Evolutionary conservation across 768 basidiomycete genomes (phyloP), one percentile per base, ranked within the genome.

Genomic region (Asterophora lycoperdoides): DNA sequence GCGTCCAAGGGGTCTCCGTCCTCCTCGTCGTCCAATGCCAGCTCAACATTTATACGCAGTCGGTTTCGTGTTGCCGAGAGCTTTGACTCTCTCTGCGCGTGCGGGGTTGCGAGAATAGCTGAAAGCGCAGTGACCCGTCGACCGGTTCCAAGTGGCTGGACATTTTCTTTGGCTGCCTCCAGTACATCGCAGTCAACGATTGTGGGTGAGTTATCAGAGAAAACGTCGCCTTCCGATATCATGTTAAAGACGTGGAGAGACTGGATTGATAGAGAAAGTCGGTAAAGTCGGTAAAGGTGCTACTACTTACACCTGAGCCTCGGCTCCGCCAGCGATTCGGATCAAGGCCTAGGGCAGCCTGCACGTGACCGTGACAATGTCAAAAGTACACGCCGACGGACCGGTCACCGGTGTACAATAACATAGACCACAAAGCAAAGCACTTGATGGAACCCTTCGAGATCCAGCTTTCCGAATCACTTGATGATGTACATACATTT

Each of bases 121-220:
- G 88, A 86, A 42, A 92, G 74, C 0, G 89, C 77, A 10, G 88
- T 87, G 43, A 86, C 89, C 52, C 86, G 79, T 37, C 89, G 77
- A n/a, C 89, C 89, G 2, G 79, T 74, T 9, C 83, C 86, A 8
- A 91, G 77, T 35, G 88, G 89, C 63, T 88, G 89, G 26, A 92
- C 86, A 57, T 92, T 92, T 64, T 92, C 89, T 61, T 92, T 92
- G 10, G 87, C 80, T 3, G 86, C 86, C 59, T 90, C 87, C 13
- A 92, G 74, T 0, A 92, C 70, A 59, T 89, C 89, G 54, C 81
- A 85, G 67, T 92, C 88, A 39, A 92, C 85, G 38, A 90, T 82
- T 18, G 68, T 56, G 0, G 71, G 64, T 4, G 61, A 56, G 23
- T 67, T 60, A 13, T 71, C 72, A 42, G 71, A 69, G 48, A 79